Evolutionary conservation across 1,139 yeast genomes (phyloP).

Genomic region (Geotrichum europaeum): DNA sequence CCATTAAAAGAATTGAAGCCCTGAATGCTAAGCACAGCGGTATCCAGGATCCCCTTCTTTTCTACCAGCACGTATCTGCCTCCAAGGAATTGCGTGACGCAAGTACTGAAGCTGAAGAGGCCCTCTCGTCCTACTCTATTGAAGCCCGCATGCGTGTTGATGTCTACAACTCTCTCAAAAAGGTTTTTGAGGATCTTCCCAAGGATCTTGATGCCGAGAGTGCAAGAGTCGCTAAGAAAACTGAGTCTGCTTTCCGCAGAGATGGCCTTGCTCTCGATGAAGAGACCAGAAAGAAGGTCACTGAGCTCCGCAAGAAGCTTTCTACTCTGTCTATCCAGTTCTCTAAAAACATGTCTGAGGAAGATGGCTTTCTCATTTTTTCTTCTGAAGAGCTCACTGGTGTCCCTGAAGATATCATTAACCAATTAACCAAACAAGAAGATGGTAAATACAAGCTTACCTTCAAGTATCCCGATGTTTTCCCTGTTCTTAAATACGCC

Average conservation of each 20-base stretch:
- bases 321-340: constrained; percentile 54
- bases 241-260: constrained; percentile 51
- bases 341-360: constrained; percentile 64
- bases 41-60: constrained; percentile 47
- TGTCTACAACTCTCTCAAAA: constrained; percentile 53
- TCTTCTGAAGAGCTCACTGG: constrained; percentile 64
- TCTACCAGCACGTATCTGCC: constrained; percentile 64
- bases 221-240: constrained; percentile 50
- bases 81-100: constrained; percentile 63
- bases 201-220: constrained; percentile 48
- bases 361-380: constrained; percentile 53
- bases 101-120: constrained; percentile 55
- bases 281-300: constrained; percentile 50
- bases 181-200: constrained; percentile 36
- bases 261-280: constrained; percentile 60
- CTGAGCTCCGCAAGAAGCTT: constrained; percentile 52
- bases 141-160: constrained; percentile 65
- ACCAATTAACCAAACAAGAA: constrained; percentile 48
- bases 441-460: constrained; percentile 59
- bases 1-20: constrained; percentile 33
- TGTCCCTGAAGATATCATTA: constrained; percentile 57
- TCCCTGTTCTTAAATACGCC: constrained; percentile 73
- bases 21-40: constrained; percentile 14
- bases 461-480: constrained; percentile 71
- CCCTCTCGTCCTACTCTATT: constrained; percentile 50